Evolutionary conservation across 1,139 yeast genomes (phyloP), one percentile per base, ranked within the genome.

Genomic region (Pichia sp.): DNA sequence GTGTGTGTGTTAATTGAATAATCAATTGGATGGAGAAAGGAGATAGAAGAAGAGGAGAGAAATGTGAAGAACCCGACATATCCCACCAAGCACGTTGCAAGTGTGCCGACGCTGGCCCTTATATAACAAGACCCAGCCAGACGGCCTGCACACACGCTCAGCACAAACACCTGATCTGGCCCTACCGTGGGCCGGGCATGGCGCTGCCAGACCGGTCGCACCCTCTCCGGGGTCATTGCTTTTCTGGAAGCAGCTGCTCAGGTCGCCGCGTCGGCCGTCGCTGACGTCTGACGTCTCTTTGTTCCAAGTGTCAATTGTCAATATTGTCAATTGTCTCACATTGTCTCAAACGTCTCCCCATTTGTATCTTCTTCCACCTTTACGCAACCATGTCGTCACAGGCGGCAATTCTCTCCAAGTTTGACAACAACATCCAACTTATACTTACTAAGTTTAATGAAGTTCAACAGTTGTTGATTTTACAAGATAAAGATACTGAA

Each of bases 401-500:
- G 46, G 13, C 65, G 28, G 56, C 64, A 1, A 53, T 67, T 30
- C 57, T 67, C 28, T 58, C 66, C 13, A 67, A 65, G 48, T 66
- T 69, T 11, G 71, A 70, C 46, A 57, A 61, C 39, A 68, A 68
- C 44, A 60, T 68, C n/a, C 71, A 68, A 45, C 56, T 67, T 3
- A 55, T 69, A 38, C 55, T 68, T 27, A 64, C 67, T 29, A 64
- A 68, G 52, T 65, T 67, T 31, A 68, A 65, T 49, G 70, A 67
- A 44, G 64, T 67, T 2, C 49, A 69, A 1, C 67, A 63, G 39
- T 55, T 66, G 5, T 19, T 44, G 11, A 28, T 14, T 13, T 63
- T 64, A 22, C 70, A 70, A 50, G 77, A 73, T 50, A 79, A 79
- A 57, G 73, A 81, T 10, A 71, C 74, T 46, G 83, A 79, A 55